Conservation (phyloP, 164 flowering plant genomes). For the Brasenia schreberi region DNA sequence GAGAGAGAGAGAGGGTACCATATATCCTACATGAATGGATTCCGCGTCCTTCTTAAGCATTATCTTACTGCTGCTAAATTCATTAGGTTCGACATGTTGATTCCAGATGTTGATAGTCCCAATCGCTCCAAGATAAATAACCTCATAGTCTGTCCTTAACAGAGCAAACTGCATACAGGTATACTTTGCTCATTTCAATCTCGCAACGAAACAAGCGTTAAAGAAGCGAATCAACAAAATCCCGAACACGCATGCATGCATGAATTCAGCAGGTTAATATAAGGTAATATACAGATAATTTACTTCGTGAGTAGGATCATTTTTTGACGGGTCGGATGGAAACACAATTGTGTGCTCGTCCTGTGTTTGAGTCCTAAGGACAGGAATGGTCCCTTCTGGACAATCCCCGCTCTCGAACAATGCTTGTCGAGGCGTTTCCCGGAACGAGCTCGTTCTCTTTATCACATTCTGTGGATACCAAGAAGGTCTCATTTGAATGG, state of each 20-base stretch:
- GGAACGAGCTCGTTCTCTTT: too few relatives aligned
- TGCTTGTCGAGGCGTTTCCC: not conserved
- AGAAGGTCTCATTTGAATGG: slow-evolving; percentile 1
- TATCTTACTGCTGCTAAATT: slow-evolving; percentile 1
- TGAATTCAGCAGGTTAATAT: too few relatives aligned
- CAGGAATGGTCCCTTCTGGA: slow-evolving; percentile 2
- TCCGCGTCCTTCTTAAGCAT: not conserved
- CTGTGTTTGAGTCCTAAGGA: not conserved
- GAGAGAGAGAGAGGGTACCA: not conserved
- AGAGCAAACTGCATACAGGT: not conserved
- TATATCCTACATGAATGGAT: slow-evolving; percentile 4
- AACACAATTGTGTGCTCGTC: too few relatives aligned
- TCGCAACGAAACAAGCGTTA: not conserved
- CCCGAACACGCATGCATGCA: not conserved
- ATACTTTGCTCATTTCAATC: not conserved
- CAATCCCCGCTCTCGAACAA: not conserved
- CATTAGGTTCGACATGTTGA: not conserved
- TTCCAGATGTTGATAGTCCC: slow-evolving; percentile 12
- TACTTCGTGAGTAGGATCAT: not conserved
- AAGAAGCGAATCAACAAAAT: too few relatives aligned
- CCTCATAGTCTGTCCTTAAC: not conserved
- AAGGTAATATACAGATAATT: not conserved
- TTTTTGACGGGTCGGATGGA: not conserved
- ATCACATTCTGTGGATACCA: too few relatives aligned
- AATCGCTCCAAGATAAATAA: not conserved